Evolutionary conservation across 208 protist species (phyloP).

Genomic region (Angomonas desouzai): DNA sequence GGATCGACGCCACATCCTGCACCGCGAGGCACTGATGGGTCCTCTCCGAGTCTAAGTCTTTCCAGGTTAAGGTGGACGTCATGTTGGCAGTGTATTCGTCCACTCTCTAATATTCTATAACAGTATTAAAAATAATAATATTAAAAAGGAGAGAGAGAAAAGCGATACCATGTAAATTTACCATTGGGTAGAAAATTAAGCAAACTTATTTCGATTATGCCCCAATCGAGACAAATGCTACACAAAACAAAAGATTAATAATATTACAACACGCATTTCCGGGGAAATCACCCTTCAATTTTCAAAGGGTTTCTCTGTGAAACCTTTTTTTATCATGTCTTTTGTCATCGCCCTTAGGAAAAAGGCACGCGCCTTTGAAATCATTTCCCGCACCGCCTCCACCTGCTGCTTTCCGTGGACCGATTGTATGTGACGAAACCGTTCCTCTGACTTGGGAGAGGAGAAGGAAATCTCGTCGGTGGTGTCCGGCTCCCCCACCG

Average conservation of each 20-base stretch:
- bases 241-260: background rate
- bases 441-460: background rate
- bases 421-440: background rate
- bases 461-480: background rate
- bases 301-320: background rate
- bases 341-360: slow-evolving; percentile 9
- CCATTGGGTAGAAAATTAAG: too few relatives aligned
- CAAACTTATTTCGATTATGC: too few relatives aligned
- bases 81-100: background rate
- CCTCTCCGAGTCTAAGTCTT: slow-evolving; percentile 36
- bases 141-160: slow-evolving; percentile 4
- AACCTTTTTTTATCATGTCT: slow-evolving; percentile 8
- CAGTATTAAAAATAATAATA: background rate
- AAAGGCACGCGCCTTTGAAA: background rate
- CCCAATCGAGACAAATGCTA: too few relatives aligned
- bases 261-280: background rate
- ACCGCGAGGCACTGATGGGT: slow-evolving; percentile 55
- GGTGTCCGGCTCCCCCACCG: background rate
- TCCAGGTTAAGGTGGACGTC: slow-evolving; percentile 56
- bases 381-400: background rate
- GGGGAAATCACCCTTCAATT: background rate
- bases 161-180: background rate
- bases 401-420: background rate
- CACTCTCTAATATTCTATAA: too few relatives aligned
- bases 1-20: slow-evolving; percentile 39